Evolutionary conservation across 2,329 filamentous ascomycete species (phyloP).

Genomic region (Diaporthe capsici): DNA sequence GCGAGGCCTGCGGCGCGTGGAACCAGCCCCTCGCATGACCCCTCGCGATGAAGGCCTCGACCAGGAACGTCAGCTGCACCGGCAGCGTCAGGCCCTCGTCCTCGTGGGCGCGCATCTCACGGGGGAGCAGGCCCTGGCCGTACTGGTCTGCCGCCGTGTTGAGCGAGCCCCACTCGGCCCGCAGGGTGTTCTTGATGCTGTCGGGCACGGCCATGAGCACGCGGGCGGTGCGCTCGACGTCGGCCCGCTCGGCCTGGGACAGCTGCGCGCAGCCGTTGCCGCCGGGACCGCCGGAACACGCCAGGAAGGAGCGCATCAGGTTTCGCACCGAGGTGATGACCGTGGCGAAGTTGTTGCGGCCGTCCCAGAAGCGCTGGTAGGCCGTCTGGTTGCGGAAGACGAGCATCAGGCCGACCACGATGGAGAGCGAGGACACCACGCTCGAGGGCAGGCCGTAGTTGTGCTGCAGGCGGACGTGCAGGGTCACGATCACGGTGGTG

Average conservation of each 20-base stretch:
- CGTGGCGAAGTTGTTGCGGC: conserved; percentile 33
- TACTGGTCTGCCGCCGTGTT: conserved; percentile 7
- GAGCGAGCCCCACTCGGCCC: conserved; percentile 32
- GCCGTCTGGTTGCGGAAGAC: conserved; percentile 37
- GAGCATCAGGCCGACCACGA: conserved; percentile 35
- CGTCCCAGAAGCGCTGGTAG: conserved; percentile 37
- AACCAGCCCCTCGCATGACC: conserved; percentile 31
- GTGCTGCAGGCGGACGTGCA: conserved; percentile 27
- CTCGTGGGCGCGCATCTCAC: conserved; percentile 13
- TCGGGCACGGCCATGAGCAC: conserved; percentile 29
- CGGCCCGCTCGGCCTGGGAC: neutral
- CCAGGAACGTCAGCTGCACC: conserved; percentile 23
- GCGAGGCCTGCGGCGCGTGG: conserved; percentile 34
- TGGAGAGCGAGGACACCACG: conserved; percentile 33
- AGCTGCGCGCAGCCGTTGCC: neutral
- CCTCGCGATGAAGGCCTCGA: conserved; percentile 32
- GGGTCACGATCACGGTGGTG: conserved; percentile 24
- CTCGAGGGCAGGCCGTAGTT: conserved; percentile 32
- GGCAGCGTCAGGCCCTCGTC: conserved; percentile 30
- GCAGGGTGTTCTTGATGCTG: conserved; percentile 34
- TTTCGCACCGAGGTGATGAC: conserved; percentile 23
- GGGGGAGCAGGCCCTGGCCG: conserved; percentile 26
- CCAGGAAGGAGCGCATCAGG: conserved; percentile 32
- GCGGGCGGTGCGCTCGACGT: conserved; percentile 33
- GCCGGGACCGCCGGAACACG: conserved; percentile 20